These are phyloP conservation scores for Neurospora africana DNA, from an alignment of 495 filamentous ascomycete species.

Conservation along the genomic window DNA sequence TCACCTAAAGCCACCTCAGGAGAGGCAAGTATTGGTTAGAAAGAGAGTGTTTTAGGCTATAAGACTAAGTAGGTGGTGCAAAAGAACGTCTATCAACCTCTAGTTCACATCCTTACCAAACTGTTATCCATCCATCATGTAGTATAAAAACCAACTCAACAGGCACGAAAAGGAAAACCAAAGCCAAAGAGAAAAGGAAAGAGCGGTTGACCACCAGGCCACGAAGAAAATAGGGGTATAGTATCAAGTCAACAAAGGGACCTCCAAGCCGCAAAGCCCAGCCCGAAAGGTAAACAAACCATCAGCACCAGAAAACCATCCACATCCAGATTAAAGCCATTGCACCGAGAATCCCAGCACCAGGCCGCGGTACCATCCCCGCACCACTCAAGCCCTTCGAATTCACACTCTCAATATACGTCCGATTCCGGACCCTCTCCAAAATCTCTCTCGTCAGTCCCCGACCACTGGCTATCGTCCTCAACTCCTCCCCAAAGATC, in stretches of 20 bases:
- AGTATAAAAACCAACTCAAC: neutral
- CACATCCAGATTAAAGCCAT: neutral
- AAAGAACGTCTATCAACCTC: neutral
- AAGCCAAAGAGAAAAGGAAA: neutral
- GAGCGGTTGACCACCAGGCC: neutral
- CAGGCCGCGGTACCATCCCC: neutral
- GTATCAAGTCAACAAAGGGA: neutral
- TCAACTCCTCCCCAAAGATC: slow-evolving; percentile 35
- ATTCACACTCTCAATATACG: slow-evolving; percentile 11
- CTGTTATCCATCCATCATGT: neutral
- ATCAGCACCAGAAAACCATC: neutral
- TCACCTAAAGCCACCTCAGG: too few species aligned
- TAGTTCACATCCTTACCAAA: neutral
- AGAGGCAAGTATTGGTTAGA: neutral
- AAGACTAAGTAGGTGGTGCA: neutral
- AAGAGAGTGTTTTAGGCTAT: neutral
- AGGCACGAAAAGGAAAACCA: neutral
- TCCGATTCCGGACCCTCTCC: slow-evolving; percentile 14
- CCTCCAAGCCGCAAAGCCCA: neutral
- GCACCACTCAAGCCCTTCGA: neutral
- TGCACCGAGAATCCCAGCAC: neutral
- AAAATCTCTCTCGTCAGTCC: slow-evolving; percentile 1
- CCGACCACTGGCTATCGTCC: slow-evolving; percentile 19
- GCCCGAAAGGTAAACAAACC: neutral
- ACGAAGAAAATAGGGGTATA: neutral